Conservation (phyloP, 163 green algal genomes). For the Prototheca stagnorum region DNA sequence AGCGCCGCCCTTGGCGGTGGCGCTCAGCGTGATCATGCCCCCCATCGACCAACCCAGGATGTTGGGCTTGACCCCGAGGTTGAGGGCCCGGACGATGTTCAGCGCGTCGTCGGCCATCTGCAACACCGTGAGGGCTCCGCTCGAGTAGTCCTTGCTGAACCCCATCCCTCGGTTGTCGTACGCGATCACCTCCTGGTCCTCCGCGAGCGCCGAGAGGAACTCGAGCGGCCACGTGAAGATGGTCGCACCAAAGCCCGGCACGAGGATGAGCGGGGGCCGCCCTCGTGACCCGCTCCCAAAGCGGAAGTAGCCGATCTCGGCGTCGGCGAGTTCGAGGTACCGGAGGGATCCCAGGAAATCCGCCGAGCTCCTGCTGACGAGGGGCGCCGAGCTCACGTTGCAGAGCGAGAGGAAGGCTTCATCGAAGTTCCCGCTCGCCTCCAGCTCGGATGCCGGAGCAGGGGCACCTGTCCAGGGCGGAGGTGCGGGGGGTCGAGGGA, state of each 20-base stretch:
- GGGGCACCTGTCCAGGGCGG: no score
- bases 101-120: neutral
- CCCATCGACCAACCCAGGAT: conserved; percentile 1
- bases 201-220: neutral
- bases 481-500: no score
- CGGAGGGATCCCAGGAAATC: neutral
- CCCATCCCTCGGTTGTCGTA: neutral
- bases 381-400: no score
- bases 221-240: neutral
- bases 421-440: no score
- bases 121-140: neutral
- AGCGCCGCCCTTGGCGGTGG: neutral
- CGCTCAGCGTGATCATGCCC: conserved; percentile 3
- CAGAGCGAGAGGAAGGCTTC: no score
- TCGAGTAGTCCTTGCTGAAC: no score
- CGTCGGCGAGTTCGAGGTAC: neutral
- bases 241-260: neutral
- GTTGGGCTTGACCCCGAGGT: neutral
- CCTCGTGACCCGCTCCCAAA: neutral
- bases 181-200: neutral
- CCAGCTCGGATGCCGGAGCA: no score
- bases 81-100: neutral
- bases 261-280: neutral
- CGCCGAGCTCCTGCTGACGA: no score
- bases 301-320: neutral